phyloP scores from a whole-genome alignment of 2,329 filamentous ascomycete species.

The Magnaporthiopsis incrustans region DNA sequence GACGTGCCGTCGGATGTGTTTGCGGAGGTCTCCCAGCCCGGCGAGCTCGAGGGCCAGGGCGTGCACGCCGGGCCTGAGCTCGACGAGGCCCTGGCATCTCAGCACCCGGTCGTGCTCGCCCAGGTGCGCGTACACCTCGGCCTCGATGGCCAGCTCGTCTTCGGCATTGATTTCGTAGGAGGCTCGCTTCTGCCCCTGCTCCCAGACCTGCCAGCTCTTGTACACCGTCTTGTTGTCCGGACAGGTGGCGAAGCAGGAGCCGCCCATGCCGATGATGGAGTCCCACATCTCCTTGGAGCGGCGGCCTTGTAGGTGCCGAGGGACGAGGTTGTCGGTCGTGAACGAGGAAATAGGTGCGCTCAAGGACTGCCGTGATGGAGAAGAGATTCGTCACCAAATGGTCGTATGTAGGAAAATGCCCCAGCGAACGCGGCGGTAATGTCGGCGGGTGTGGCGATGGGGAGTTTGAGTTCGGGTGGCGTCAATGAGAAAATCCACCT shows the following conservation, averaged over 20 bases:
- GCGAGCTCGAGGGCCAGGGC: neutral
- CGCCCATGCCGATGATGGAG: slow-evolving; percentile 10
- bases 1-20: neutral
- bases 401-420: too few species aligned
- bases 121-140: neutral
- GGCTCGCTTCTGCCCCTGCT: neutral
- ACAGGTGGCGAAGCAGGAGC: slow-evolving; percentile 2
- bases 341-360: too few species aligned
- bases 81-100: neutral
- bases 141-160: neutral
- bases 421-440: too few species aligned
- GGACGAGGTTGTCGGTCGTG: too few species aligned
- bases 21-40: neutral
- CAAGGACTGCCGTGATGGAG: too few species aligned
- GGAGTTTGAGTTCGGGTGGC: too few species aligned
- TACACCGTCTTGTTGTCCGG: slow-evolving; percentile 1
- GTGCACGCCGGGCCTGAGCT: neutral
- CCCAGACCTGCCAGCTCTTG: neutral
- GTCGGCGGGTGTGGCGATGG: too few species aligned
- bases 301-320: too few species aligned
- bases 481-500: too few species aligned
- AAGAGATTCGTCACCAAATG: too few species aligned
- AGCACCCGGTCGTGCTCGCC: neutral
- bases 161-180: neutral
- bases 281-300: slow-evolving; percentile 6